Evolutionary conservation across 805 yeast genomes (phyloP).

Genomic region (Lipomyces starkeyi): DNA sequence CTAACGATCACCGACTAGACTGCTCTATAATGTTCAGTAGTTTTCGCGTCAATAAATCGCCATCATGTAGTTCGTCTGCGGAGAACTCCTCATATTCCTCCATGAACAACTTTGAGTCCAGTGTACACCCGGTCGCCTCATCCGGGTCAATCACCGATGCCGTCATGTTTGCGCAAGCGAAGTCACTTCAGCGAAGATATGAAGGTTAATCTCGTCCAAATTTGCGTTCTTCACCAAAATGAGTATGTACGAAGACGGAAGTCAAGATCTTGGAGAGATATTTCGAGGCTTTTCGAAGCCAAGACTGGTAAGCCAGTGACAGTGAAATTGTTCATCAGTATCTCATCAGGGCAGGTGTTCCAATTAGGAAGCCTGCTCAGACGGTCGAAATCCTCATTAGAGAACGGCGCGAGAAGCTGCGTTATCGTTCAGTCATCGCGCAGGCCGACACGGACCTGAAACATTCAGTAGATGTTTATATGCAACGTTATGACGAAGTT

Average conservation of each 20-base stretch:
- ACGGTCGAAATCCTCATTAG: no score
- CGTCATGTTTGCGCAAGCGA: background rate
- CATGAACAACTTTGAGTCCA: background rate
- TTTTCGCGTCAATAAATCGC: background rate
- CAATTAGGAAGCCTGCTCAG: no score
- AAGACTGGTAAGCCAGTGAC: no score
- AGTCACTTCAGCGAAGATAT: conserved; percentile 5
- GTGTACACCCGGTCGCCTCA: conserved; percentile 3
- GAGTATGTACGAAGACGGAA: conserved; percentile 5
- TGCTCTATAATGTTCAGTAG: conserved; percentile 3
- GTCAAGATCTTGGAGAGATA: background rate
- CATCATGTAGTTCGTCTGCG: background rate
- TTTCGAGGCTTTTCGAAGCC: no score
- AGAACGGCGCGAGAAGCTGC: no score
- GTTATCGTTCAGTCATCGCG: no score
- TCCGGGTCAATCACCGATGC: background rate
- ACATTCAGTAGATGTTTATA: no score
- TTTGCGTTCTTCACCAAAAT: conserved; percentile 7
- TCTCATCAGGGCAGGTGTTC: no score
- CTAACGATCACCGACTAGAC: background rate
- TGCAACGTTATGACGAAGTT: no score
- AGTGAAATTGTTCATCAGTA: no score
- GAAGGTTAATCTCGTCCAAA: conserved; percentile 5
- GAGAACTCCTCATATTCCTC: background rate
- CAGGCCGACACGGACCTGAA: no score